Percentiles rank a stretch among this genome's conserved stretches.
Conservation (phyloP, 139 green algal species). For the Raphidocelis subcapitata region DNA sequence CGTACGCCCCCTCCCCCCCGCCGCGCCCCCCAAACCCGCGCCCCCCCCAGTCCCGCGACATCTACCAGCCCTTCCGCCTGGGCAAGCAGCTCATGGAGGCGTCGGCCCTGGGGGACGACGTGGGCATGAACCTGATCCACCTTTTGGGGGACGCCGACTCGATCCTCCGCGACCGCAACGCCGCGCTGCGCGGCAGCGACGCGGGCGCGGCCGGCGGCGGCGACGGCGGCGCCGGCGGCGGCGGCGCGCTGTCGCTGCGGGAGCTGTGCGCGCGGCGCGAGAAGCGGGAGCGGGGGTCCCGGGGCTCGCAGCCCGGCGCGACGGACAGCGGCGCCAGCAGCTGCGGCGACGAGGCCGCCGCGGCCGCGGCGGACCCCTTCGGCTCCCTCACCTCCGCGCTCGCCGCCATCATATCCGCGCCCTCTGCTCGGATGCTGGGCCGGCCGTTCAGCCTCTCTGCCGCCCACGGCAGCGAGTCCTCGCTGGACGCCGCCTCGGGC, state of each 20-base stretch:
- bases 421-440: not conserved
- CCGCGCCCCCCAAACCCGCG: no score
- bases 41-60: slow-evolving; percentile 32
- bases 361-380: not conserved
- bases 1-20: no score
- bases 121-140: slow-evolving; percentile 42
- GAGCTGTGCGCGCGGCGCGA: no score
- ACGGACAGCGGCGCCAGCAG: slow-evolving; percentile 8
- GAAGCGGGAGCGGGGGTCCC: no score
- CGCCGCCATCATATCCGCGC: slow-evolving; percentile 8
- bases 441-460: not conserved
- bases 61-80: slow-evolving; percentile 53
- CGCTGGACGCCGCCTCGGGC: no score
- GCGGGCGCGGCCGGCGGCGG: no score
- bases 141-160: slow-evolving; percentile 37
- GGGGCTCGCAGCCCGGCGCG: no score
- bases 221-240: no score
- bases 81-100: slow-evolving; percentile 49
- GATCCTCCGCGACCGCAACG: no score
- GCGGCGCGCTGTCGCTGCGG: no score
- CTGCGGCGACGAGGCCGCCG: not conserved
- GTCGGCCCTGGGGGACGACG: slow-evolving; percentile 31
- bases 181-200: no score
- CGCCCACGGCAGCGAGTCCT: no score
- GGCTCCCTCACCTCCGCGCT: slow-evolving; percentile 2